Percentiles rank a stretch among this genome's conserved stretches.
Conservation (phyloP, 2,329 filamentous ascomycete genomes). For the Fusarium compactum region DNA sequence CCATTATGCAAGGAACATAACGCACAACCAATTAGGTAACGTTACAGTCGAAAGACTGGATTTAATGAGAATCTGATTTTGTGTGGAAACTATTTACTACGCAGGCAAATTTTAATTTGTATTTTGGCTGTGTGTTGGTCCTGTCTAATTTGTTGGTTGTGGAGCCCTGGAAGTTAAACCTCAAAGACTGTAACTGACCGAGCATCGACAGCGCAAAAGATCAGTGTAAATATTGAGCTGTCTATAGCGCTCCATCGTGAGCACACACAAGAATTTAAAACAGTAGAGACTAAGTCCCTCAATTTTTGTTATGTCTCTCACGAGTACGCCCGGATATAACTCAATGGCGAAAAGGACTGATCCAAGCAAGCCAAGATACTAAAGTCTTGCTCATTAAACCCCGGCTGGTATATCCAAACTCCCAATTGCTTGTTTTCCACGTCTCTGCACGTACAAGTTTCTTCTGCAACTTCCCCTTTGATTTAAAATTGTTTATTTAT, state of each 20-base stretch:
- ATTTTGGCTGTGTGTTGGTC: too few species aligned
- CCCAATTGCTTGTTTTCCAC: neutral
- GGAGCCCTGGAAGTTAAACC: too few species aligned
- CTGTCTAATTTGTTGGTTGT: too few species aligned
- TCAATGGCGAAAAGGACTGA: too few species aligned
- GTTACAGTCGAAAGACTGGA: neutral
- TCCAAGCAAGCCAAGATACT: neutral
- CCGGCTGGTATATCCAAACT: neutral
- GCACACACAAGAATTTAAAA: neutral
- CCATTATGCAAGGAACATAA: too few species aligned
- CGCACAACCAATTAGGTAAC: neutral
- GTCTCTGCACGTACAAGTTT: neutral
- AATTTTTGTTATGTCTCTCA: neutral
- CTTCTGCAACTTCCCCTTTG: neutral
- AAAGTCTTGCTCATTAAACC: constrained; percentile 7
- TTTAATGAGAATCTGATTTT: too few species aligned
- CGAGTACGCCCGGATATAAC: neutral
- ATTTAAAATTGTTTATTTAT: neutral
- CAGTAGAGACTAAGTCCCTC: neutral
- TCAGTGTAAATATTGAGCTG: neutral
- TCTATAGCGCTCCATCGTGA: neutral
- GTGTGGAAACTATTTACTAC: too few species aligned
- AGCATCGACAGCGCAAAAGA: neutral
- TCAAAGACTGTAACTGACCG: neutral
- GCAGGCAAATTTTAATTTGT: too few species aligned